Base-by-base conservation (phyloP, 768 basidiomycete genomes). In the Lanmaoa rubissima region DNA sequence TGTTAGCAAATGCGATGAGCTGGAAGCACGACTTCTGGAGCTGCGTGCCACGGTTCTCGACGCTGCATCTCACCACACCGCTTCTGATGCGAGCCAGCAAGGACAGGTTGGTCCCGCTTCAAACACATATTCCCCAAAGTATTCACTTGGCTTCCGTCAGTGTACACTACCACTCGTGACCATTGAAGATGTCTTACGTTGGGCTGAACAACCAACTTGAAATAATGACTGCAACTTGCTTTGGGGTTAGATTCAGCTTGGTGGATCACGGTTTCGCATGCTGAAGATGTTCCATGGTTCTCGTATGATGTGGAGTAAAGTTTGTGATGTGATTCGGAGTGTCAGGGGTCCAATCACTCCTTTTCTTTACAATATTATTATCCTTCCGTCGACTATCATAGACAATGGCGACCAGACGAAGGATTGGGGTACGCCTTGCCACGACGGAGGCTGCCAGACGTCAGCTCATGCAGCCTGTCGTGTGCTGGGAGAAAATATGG, bases 381-480 rank as follows among this genome's bases (percentile, higher is more conserved):
- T 28, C 13, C 21, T 40, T n/a, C 17, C 12, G 19, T 35, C 43
- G 17, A 58, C 34, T 21, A 24, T 24, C 21, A 24, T 24, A 7
- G 45, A 63, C 53, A 24, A 90, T 92, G 90, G 76, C 89, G 45
- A 87, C 86, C 32, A 80, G 83, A 71, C 79, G 89, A 62, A 84
- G 88, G 69, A 87, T 91, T 49, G 90, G 90, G 7, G 84, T 92
- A 59, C 88, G 85, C 65, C 78, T 79, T 24, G 86, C 88, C 47
- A 87, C 86, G 48, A 87, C 88, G 3, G 90, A 92, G 70, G 88
- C 88, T 46, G 89, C 90, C 35, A 81, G 90, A 39, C 81, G 90
- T 57, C 87, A 90, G 71, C 77, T 92, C n/a, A 91, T 92, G 87
- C 88, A 90, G 65, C 91, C 91, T 8, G 91, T 92, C n/a, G 82